These are phyloP conservation scores for Crucibulum laeve DNA, from an alignment of 768 basidiomycete genomes.

Conservation along the genomic window DNA sequence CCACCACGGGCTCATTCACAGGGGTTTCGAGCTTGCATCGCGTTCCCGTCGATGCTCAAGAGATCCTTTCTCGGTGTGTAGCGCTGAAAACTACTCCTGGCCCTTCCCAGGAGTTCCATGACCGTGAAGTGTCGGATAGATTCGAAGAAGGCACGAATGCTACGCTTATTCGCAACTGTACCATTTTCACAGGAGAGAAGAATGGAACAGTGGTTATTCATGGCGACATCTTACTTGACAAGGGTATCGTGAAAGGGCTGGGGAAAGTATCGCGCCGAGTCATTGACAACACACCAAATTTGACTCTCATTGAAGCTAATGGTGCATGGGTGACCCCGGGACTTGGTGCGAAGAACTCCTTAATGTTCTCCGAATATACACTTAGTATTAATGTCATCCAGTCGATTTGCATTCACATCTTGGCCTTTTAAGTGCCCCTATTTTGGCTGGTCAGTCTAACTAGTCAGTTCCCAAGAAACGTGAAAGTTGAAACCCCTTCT, in stretches of 20 bases:
- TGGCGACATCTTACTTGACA: conserved; percentile 67
- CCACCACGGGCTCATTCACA: background rate
- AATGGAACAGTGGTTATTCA: conserved; percentile 51
- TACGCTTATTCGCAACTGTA: conserved; percentile 68
- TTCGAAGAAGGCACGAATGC: conserved; percentile 62
- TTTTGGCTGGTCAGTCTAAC: conserved; percentile 28
- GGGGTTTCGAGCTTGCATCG: conserved; percentile 2
- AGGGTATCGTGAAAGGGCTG: conserved; percentile 55
- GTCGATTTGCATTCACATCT: conserved; percentile 81
- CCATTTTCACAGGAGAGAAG: conserved; percentile 57
- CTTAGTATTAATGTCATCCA: conserved; percentile 16
- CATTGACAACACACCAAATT: conserved; percentile 33
- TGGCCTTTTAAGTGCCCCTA: conserved; percentile 69
- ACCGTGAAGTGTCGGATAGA: conserved; percentile 54
- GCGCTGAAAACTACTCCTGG: conserved; percentile 45
- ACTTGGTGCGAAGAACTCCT: conserved; percentile 35
- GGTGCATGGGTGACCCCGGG: conserved; percentile 70
- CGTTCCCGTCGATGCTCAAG: conserved; percentile 19
- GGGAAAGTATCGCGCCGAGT: conserved; percentile 44
- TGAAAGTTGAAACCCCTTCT: background rate
- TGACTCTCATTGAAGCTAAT: conserved; percentile 53
- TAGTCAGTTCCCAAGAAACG: background rate
- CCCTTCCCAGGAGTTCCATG: conserved; percentile 27
- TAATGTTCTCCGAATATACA: conserved; percentile 15
- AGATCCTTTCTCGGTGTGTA: conserved; percentile 45